Base-by-base conservation (phyloP, 352 stramenopile genomes). In the Pythium oligandrum region DNA sequence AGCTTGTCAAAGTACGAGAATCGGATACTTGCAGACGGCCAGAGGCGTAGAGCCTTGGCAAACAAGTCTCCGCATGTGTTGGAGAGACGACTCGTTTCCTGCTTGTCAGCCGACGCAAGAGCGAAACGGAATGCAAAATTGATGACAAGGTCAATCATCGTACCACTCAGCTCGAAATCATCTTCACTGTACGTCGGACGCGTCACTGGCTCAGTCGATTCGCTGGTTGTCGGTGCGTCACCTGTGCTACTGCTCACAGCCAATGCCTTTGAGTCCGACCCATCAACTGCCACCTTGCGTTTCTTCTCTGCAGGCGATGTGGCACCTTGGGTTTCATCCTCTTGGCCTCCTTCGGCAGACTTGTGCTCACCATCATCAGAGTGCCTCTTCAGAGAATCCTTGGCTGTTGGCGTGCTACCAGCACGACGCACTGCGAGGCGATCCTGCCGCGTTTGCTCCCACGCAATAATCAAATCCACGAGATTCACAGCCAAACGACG, bases 401-500 rank as follows among this genome's bases (percentile, higher is more conserved):
- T 42, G 7, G 38, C 12, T 12, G 38, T 42, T 12, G 12, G 7
- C 12, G 7, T 12, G 7, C 7, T 42, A 12, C 12, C 38, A 8
- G 7, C 12, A 12, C 38, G 7, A 8, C 62, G 57, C 7, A 62
- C 55, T 6, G 61, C 50, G 7, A 95, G 45, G 11, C 86, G 75
- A 44, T 90, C 78, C 59, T 88, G 80, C 8, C 87, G 75, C 32
- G 86, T 92, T 52, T 90, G 75, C 55, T 98, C 84, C 97, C 97
- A 99, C 30, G 86, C 78, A 53, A 99, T 87, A 17, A 99, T 86
- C 30, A 99, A 67, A 63, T 99, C 95, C 4, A 98, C 90, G 48
- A 99, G 86, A 46, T 90, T 90, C 0, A 99, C 81, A 5, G 92
- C 85, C 38, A 99, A 79, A 30, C 88, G 68, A 17, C 90, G 80